A percentile compares a stretch with the other conserved stretches of the same genome.
Conservation (phyloP, 495 filamentous ascomycete genomes). For the Extremus antarcticus region DNA sequence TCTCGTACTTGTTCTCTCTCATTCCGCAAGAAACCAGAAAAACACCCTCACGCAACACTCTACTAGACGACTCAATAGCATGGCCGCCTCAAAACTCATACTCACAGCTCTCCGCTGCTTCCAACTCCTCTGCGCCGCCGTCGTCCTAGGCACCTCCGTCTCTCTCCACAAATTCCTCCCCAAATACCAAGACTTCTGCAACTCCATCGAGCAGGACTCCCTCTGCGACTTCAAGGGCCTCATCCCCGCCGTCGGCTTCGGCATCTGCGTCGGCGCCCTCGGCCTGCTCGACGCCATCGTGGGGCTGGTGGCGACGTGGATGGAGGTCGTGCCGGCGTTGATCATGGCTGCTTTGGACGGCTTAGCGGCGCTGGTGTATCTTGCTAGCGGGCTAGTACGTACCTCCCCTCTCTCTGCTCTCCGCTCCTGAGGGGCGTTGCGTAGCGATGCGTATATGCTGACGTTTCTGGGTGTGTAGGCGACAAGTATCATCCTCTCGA, state of each 20-base stretch:
- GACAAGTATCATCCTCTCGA: not conserved
- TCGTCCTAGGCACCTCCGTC: slow-evolving; percentile 1
- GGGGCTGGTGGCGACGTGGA: slow-evolving; percentile 3
- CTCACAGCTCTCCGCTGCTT: not conserved
- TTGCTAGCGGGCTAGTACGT: slow-evolving; percentile 14
- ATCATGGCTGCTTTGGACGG: slow-evolving; percentile 6
- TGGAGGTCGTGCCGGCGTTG: slow-evolving; percentile 2
- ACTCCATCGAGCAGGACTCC: not conserved
- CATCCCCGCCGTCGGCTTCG: not conserved
- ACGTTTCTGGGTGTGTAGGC: not conserved
- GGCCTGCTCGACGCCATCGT: slow-evolving; percentile 9
- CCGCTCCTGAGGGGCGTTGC: not conserved
- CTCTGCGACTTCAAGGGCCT: not conserved
- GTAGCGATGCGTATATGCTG: not conserved
- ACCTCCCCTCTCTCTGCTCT: not conserved
- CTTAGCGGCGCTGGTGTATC: slow-evolving; percentile 1
- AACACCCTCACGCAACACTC: not conserved
- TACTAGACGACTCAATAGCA: not conserved
- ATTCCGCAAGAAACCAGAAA: not conserved
- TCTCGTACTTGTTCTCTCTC: not conserved
- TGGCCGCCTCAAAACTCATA: not conserved
- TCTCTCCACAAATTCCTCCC: not conserved
- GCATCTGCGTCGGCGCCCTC: slow-evolving; percentile 10
- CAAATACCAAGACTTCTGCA: not conserved
- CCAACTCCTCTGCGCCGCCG: not conserved